phyloP scores from a whole-genome alignment of 371 early-diverging fungal species.

The Saksenaea vasiformis region DNA sequence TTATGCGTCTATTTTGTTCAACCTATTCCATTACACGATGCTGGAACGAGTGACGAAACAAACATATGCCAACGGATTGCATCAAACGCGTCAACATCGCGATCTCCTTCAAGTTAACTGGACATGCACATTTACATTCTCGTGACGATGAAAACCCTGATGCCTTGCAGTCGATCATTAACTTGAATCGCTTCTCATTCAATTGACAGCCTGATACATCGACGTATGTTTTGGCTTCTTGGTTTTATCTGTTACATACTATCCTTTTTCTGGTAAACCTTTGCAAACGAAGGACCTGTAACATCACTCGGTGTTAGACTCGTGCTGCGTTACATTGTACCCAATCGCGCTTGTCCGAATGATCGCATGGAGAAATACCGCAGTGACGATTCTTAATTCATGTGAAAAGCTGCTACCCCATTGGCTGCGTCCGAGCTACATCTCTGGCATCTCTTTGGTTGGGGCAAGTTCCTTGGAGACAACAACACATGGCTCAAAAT shows the following conservation, averaged over 20 bases:
- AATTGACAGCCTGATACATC: no score
- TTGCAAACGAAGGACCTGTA: background rate
- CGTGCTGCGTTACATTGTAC: constrained; percentile 2
- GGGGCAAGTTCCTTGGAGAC: background rate
- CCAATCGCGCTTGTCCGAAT: background rate
- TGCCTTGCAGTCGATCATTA: no score
- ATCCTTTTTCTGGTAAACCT: background rate
- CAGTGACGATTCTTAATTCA: background rate
- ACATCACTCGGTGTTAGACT: background rate
- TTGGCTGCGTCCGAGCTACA: background rate
- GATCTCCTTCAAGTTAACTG: no score
- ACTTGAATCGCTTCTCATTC: no score
- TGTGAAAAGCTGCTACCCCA: background rate
- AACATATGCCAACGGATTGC: no score
- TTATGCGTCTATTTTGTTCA: no score
- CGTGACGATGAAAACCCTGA: no score
- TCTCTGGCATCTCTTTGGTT: background rate
- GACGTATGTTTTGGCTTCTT: background rate
- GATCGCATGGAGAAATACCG: background rate
- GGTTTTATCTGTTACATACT: background rate
- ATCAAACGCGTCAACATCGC: no score
- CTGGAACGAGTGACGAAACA: no score
- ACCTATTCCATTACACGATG: no score
- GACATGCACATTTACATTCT: no score
- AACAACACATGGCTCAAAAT: background rate